Conservation (phyloP, 495 filamentous ascomycete genomes). For the Rhypophila decipiens region DNA sequence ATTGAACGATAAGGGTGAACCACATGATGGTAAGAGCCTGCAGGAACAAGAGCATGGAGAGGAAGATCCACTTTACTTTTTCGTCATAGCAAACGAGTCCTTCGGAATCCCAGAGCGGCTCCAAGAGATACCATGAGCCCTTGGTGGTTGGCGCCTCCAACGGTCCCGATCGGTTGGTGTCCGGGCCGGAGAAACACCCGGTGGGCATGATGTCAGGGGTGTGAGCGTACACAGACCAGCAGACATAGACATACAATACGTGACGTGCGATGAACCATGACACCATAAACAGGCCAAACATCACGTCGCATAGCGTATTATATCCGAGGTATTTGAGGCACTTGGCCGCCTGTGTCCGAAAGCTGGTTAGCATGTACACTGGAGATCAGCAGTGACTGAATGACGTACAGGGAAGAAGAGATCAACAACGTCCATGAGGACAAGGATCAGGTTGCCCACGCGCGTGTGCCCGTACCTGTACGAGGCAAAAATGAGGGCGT, state of each 20-base stretch:
- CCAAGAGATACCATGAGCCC: slow-evolving; percentile 54
- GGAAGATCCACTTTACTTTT: slow-evolving; percentile 65
- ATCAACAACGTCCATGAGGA: slow-evolving; percentile 91
- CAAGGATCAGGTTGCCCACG: slow-evolving; percentile 83
- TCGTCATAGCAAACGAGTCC: slow-evolving; percentile 72
- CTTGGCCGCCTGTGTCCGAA: slow-evolving; percentile 65
- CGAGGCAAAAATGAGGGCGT: slow-evolving; percentile 65
- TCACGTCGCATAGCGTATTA: slow-evolving; percentile 68
- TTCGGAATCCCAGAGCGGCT: slow-evolving; percentile 60
- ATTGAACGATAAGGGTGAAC: slow-evolving; percentile 81
- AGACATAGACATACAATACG: slow-evolving; percentile 67
- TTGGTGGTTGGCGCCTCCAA: slow-evolving; percentile 51
- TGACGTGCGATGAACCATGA: slow-evolving; percentile 83
- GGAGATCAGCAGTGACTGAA: not conserved
- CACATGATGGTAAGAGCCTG: slow-evolving; percentile 77
- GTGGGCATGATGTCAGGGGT: slow-evolving; percentile 53
- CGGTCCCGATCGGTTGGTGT: slow-evolving; percentile 45
- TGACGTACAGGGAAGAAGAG: slow-evolving; percentile 73
- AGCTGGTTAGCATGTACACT: slow-evolving; percentile 3
- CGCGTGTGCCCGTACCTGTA: slow-evolving; percentile 80
- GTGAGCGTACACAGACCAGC: slow-evolving; percentile 75
- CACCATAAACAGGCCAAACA: slow-evolving; percentile 81
- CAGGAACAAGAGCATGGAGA: slow-evolving; percentile 68
- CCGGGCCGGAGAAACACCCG: slow-evolving; percentile 60
- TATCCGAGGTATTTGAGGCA: slow-evolving; percentile 84